Percentiles rank a stretch among this genome's conserved stretches.
phyloP scores from a whole-genome alignment of 176 grass and related monocot genomes.

The Oryza meridionalis region DNA sequence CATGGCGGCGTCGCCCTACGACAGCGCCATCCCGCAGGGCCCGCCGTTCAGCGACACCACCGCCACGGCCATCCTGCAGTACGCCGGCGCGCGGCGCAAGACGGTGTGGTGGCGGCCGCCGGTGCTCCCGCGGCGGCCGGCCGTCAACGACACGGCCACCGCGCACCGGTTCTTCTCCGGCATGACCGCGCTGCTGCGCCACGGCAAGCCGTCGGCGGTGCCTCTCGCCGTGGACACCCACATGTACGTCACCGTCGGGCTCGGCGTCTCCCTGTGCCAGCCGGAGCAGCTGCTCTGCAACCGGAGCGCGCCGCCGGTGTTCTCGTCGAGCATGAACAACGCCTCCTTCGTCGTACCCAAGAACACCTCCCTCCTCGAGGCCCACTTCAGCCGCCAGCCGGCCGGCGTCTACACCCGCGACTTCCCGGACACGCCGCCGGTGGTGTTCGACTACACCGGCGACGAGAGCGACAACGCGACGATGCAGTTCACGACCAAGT shows the following conservation, averaged over 20 bases:
- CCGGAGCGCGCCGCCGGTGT: not conserved
- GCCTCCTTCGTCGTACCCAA: constrained; percentile 53
- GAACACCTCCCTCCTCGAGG: constrained; percentile 54
- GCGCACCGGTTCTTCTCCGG: constrained; percentile 56
- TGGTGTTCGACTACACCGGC: constrained; percentile 61
- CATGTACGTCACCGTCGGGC: constrained; percentile 65
- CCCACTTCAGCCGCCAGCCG: not conserved
- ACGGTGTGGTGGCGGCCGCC: not conserved
- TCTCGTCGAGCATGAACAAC: constrained; percentile 85
- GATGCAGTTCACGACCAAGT: constrained; percentile 45
- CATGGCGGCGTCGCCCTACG: not conserved
- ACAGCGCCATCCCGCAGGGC: not conserved
- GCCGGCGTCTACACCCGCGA: constrained; percentile 57
- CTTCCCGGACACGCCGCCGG: constrained; percentile 59
- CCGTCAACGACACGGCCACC: constrained; percentile 26
- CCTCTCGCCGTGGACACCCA: constrained; percentile 45
- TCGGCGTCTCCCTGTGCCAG: constrained; percentile 44
- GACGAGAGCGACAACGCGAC: not conserved
- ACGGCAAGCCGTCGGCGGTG: constrained; percentile 37
- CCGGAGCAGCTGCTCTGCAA: constrained; percentile 49
- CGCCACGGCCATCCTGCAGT: constrained; percentile 44
- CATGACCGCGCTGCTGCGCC: constrained; percentile 52
- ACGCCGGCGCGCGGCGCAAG: not conserved
- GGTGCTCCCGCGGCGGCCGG: constrained; percentile 20
- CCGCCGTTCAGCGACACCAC: not conserved